Base-by-base conservation (phyloP, 2,329 filamentous ascomycete species). In the Grosmannia penicillata region DNA sequence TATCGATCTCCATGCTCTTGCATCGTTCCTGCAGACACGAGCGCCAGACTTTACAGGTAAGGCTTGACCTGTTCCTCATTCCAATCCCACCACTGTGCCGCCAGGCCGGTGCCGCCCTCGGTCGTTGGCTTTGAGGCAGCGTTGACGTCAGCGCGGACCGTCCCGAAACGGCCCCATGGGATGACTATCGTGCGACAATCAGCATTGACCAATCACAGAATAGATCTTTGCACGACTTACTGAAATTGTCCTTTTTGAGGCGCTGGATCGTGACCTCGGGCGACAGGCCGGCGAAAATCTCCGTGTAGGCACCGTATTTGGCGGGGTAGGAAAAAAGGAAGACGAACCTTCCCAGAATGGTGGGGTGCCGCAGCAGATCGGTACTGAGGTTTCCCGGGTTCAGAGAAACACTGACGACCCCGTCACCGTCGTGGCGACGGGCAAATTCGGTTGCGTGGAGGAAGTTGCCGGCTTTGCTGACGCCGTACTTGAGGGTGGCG, bases 211-310 rank as follows among this genome's bases (percentile, higher is more conserved):
- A 17, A 19, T 15, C 8, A 5, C 8, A n/a, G n/a, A n/a, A n/a
- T n/a, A n/a, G n/a, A n/a, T n/a, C n/a, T n/a, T n/a, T n/a, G n/a
- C 18, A 19, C 10, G 15, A 35, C 26, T 22, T 23, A 36, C 18
- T 26, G 18, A 25, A 36, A 7, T 27, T n/a, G 25, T 33, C 29
- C 17, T 17, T 32, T 17, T 33, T 28, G 11, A 22, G 15, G 1
- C 29, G 56, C 25, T 60, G 59, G 1, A 56, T 28, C 0, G 56
- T 63, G 4, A 69, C 51, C 0, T 66, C 56, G 0, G 59, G 57
- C 0, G 63, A 63, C 28, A 66, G 51, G 0, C 56, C 65, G 1
- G 65, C 58, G 41, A 59, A 72, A 1, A 71, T 45, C 41, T 64
- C 57, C 0, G 66, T 66, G 46, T 67, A 69, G 0, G 63, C 65